These are phyloP conservation scores for Basidioascus undulatus DNA, from an alignment of 768 basidiomycete species.

Conservation along the genomic window DNA sequence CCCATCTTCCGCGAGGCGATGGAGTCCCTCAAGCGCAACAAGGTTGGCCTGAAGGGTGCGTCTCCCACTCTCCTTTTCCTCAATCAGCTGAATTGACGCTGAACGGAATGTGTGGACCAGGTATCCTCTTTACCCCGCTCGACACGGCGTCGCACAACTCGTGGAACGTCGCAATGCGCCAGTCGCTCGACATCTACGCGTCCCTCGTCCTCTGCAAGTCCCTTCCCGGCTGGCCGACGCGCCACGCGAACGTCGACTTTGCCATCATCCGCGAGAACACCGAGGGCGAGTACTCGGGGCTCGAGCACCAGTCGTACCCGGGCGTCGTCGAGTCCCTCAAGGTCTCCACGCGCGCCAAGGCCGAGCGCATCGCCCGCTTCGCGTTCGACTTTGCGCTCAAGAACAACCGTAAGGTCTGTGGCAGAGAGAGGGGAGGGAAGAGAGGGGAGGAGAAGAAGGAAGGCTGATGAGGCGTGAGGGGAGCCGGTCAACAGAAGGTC, in stretches of 20 bases:
- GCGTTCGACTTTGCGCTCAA: conserved; percentile 98
- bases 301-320: conserved; percentile 87
- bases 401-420: conserved; percentile 75
- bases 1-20: conserved; percentile 90
- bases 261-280: conserved; percentile 99
- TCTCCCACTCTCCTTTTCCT: conserved; percentile 3
- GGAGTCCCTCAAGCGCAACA: conserved; percentile 91
- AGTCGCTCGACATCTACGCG: conserved; percentile 96
- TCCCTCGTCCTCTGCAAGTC: conserved; percentile 97
- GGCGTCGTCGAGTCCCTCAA: conserved; percentile 97
- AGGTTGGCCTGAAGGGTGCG: conserved; percentile 89
- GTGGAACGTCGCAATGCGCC: conserved; percentile 99
- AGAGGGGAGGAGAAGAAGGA: no score
- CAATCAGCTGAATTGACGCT: background rate
- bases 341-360: conserved; percentile 82
- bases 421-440: no score
- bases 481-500: conserved; percentile 44
- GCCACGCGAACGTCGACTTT: conserved; percentile 91
- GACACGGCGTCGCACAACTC: conserved; percentile 91
- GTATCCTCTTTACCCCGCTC: conserved; percentile 94
- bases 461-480: no score
- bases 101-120: conserved; percentile 21
- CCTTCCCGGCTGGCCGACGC: conserved; percentile 80
- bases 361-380: conserved; percentile 86
- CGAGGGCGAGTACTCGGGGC: conserved; percentile 95